phyloP scores from a whole-genome alignment of 257 asterid species.

The Nicotiana benthamiana region DNA sequence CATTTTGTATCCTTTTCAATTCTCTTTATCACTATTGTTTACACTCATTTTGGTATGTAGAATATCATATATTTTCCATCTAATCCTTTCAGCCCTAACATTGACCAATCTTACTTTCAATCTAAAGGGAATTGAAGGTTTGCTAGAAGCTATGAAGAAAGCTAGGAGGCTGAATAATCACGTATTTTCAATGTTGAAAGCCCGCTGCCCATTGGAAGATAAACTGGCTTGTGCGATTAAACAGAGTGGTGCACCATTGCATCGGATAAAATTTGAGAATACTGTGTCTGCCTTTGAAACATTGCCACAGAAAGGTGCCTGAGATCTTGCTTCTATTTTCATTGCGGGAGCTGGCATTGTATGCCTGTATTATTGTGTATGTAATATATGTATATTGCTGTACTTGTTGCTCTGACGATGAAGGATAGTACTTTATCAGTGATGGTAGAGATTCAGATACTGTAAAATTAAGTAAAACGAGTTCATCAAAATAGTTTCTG shows the following conservation, averaged over 20 bases:
- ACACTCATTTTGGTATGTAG: background rate
- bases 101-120: background rate
- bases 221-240: conserved; percentile 94
- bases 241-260: conserved; percentile 90
- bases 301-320: conserved; percentile 85
- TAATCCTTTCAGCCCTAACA: background rate
- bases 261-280: conserved; percentile 80
- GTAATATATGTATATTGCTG: background rate
- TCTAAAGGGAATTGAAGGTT: conserved; percentile 48
- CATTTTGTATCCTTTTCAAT: background rate
- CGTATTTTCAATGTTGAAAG: conserved; percentile 87
- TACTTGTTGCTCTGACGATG: background rate
- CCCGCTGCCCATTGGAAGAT: conserved; percentile 95
- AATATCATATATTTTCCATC: background rate
- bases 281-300: conserved; percentile 95
- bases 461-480: background rate
- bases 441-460: background rate
- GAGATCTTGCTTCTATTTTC: conserved; percentile 13
- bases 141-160: conserved; percentile 88
- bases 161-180: conserved; percentile 82
- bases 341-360: background rate
- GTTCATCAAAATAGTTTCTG: background rate
- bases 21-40: background rate
- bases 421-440: background rate
- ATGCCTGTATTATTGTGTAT: background rate